These are phyloP conservation scores for Dichotomocladium elegans DNA, from an alignment of 371 early-diverging fungal genomes.

Conservation along the genomic window DNA sequence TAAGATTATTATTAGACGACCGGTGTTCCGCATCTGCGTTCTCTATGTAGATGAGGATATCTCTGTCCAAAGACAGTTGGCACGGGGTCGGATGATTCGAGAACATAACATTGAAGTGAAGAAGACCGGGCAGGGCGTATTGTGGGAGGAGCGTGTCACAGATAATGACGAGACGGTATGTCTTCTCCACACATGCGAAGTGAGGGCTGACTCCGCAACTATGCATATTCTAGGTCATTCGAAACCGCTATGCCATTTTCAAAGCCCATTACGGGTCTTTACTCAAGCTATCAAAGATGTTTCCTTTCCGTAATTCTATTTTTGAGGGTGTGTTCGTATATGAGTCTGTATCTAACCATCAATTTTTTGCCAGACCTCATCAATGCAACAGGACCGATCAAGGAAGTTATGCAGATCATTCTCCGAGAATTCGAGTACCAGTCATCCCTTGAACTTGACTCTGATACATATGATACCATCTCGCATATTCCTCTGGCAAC, in stretches of 20 bases:
- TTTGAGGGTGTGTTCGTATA: neutral
- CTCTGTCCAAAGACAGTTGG: constrained; percentile 56
- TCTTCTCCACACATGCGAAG: neutral
- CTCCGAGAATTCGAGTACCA: constrained; percentile 68
- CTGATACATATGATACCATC: constrained; percentile 62
- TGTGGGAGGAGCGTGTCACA: constrained; percentile 66
- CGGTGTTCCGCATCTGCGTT: constrained; percentile 65
- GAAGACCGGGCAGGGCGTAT: constrained; percentile 57
- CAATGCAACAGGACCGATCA: constrained; percentile 62
- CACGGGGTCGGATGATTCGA: constrained; percentile 55
- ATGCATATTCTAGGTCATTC: constrained; percentile 40
- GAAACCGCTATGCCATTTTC: constrained; percentile 62
- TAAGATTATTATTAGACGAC: constrained; percentile 29
- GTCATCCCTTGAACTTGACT: constrained; percentile 57
- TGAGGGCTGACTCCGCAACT: neutral
- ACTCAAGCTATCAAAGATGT: constrained; percentile 58
- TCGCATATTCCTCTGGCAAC: constrained; percentile 64
- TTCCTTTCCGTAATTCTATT: constrained; percentile 60
- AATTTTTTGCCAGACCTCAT: constrained; percentile 51
- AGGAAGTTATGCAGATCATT: constrained; percentile 62
- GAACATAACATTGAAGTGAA: constrained; percentile 59
- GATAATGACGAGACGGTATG: constrained; percentile 62
- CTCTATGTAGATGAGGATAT: constrained; percentile 68
- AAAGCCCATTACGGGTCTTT: constrained; percentile 65
- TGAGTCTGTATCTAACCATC: neutral